Conservation (phyloP, 2,329 filamentous ascomycete species). For the Sporothrix curviconia region DNA sequence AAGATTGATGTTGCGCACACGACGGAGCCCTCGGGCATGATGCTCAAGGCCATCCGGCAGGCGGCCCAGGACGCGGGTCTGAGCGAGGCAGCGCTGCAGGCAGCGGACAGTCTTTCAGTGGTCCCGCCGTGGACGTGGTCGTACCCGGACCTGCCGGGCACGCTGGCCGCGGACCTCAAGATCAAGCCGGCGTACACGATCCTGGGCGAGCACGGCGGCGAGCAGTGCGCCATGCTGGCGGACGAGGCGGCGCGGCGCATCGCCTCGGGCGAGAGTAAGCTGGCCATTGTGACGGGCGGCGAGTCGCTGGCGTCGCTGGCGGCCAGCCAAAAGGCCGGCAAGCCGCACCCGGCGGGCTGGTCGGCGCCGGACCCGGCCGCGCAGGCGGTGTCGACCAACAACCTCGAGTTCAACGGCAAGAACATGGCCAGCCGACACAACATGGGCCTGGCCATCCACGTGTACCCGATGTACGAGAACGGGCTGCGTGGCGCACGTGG, state of each 20-base stretch:
- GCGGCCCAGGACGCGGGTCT: slow-evolving; percentile 1
- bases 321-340: slow-evolving; percentile 8
- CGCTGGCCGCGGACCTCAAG: slow-evolving; percentile 1
- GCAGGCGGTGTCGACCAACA: not conserved
- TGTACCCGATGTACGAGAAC: slow-evolving; percentile 17
- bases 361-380: slow-evolving; percentile 6
- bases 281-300: slow-evolving; percentile 15
- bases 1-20: not conserved
- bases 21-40: slow-evolving; percentile 12
- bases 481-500: slow-evolving; percentile 10
- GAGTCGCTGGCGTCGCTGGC: slow-evolving; percentile 15
- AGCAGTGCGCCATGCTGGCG: slow-evolving; percentile 10
- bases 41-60: slow-evolving; percentile 9
- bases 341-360: slow-evolving; percentile 9
- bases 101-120: slow-evolving; percentile 12
- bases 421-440: slow-evolving; percentile 12
- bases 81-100: not conserved
- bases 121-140: slow-evolving; percentile 14
- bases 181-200: not conserved
- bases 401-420: slow-evolving; percentile 6
- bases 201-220: slow-evolving; percentile 12
- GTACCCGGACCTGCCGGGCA: slow-evolving; percentile 10
- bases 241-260: slow-evolving; percentile 14
- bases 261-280: not conserved
- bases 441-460: slow-evolving; percentile 14